Evolutionary conservation across 2,329 filamentous ascomycete genomes (phyloP).

Genomic region (Ceratocystiopsis minuta): DNA sequence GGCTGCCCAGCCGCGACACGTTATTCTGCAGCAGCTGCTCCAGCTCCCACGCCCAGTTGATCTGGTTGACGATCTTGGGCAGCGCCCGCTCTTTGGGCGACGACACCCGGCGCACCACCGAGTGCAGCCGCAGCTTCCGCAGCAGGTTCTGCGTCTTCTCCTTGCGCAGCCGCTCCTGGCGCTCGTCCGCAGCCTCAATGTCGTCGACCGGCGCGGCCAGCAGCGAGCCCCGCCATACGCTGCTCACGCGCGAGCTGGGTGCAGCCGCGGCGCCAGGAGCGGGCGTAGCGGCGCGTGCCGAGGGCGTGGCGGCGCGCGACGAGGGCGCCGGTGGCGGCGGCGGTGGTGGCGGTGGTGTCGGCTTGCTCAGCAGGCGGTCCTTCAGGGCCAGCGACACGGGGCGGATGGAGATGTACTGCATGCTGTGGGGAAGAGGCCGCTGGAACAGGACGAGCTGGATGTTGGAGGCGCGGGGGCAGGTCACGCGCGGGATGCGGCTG

Average conservation of each 20-base stretch:
- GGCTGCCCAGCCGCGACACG: slow-evolving; percentile 62
- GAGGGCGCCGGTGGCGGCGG: too few species aligned
- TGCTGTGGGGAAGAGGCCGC: slow-evolving; percentile 62
- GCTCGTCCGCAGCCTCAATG: slow-evolving; percentile 56
- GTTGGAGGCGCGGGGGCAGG: slow-evolving; percentile 51
- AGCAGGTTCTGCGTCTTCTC: slow-evolving; percentile 49
- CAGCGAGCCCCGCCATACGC: too few species aligned
- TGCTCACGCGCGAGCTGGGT: not conserved
- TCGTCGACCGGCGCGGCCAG: slow-evolving; percentile 21
- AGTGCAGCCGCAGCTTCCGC: slow-evolving; percentile 77
- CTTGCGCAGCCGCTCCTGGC: slow-evolving; percentile 38
- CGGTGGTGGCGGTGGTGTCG: too few species aligned
- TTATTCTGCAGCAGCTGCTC: slow-evolving; percentile 77
- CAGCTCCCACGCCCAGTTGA: slow-evolving; percentile 91
- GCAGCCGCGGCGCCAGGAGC: not conserved
- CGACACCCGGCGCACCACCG: slow-evolving; percentile 55
- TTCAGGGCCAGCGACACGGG: slow-evolving; percentile 77
- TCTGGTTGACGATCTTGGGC: slow-evolving; percentile 69
- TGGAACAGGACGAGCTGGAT: slow-evolving; percentile 84
- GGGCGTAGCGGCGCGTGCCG: too few species aligned
- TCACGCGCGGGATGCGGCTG: slow-evolving; percentile 45
- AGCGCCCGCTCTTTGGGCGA: slow-evolving; percentile 73
- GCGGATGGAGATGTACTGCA: slow-evolving; percentile 90
- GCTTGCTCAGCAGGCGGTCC: slow-evolving; percentile 34
- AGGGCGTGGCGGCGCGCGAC: too few species aligned